Evolutionary conservation across 2,329 filamentous ascomycete genomes (phyloP), one percentile per base, ranked within the genome.

Genomic region (Plenodomus tracheiphilus): DNA sequence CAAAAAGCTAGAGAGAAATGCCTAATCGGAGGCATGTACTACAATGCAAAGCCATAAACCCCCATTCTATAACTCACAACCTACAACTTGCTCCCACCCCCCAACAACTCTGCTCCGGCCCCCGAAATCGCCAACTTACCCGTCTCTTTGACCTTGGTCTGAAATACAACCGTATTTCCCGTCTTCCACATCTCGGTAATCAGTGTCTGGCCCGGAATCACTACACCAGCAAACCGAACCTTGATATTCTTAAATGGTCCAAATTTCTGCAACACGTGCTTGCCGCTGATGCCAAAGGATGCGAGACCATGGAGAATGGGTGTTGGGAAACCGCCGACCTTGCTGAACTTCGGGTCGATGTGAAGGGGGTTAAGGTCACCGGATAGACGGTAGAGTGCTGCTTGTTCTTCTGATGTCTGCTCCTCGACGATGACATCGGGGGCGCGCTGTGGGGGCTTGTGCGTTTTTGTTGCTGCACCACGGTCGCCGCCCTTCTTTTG

Each of bases 251-350:
- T 91, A 77, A 88, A 91, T 32, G 82, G 76, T 3, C 94, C 94
- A 66, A 86, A 97, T 56, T 81, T 87, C 75, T 91, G 83, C 71
- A 92, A 88, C 34, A 99, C 85, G 51, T 93, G 91, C 81, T 96
- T 97, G 58, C 87, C 90, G 15, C 89, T 87, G 59, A 97, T 85
- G 61, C 94, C 94, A 66, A 99, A 93, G 71, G 86, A 94, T 82
- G 91, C 96, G 32, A 99, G 84, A n/a, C 94, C 94, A 78, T 99
- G 94, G 45, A 99, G 80, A 70, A 99, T 99, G 11, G 94, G 94
- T 21, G 80, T 84, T 77, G 94, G 88, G 85, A 99, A 99, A 51
- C 94, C 94, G 51, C 93, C 94, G 63, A 96, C 86, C 79, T 94
- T 94, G 77, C 90, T 90, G 75, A 99, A 97, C 41, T 85, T 83